Evolutionary conservation across 148 eudicot species (phyloP).

Genomic region (Polygonum maritimum): DNA sequence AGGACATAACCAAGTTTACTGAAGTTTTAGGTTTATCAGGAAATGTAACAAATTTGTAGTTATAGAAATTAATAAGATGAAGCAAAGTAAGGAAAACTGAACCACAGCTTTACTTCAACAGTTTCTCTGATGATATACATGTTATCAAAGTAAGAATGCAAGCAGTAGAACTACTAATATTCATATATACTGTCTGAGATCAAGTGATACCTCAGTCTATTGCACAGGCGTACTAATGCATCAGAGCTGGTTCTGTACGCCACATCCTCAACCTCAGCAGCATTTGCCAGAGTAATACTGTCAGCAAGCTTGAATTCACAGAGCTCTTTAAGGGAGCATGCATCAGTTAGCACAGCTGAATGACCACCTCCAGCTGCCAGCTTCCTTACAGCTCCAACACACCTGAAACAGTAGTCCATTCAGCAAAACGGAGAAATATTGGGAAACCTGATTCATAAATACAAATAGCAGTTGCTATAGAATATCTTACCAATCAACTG

Average conservation of each 20-base stretch:
- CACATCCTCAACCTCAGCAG: conserved; percentile 68
- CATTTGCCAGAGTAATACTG: conserved; percentile 54
- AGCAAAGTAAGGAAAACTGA: neutral
- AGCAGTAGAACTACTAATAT: neutral
- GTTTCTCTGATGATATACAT: neutral
- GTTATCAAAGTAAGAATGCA: neutral
- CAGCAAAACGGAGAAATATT: neutral
- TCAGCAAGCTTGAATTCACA: conserved; percentile 93
- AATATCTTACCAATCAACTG: conserved; percentile 83
- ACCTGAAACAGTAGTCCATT: conserved; percentile 39
- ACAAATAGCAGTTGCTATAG: neutral
- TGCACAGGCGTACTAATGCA: conserved; percentile 84
- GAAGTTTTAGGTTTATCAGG: neutral
- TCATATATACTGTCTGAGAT: neutral
- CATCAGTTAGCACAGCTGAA: conserved; percentile 92
- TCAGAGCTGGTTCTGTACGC: conserved; percentile 87
- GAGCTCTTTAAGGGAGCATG: conserved; percentile 84
- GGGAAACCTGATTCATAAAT: neutral
- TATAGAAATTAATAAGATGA: neutral
- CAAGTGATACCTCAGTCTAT: conserved; percentile 60
- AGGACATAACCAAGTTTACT: neutral
- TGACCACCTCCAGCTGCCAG: conserved; percentile 98
- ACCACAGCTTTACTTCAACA: neutral
- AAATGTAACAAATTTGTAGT: neutral
- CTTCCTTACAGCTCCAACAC: conserved; percentile 93